A percentile compares a stretch with the other conserved stretches of the same genome.
These are phyloP conservation scores for Taphrina populina DNA, from an alignment of 1,139 yeast species.

Conservation along the genomic window DNA sequence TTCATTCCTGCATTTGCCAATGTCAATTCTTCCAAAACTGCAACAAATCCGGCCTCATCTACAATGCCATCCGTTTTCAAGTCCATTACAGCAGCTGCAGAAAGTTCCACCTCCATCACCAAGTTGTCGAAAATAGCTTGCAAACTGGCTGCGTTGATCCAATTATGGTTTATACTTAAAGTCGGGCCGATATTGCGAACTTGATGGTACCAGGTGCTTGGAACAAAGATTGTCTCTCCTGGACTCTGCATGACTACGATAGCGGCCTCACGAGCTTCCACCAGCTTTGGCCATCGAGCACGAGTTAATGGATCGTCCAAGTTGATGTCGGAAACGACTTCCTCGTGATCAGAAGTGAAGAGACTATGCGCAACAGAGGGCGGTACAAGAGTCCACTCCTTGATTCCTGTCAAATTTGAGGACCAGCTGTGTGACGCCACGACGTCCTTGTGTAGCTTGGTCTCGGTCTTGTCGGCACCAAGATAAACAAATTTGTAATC, in stretches of 20 bases:
- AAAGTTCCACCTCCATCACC: slow-evolving; percentile 13
- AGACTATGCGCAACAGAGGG: slow-evolving; percentile 8
- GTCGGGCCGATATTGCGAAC: slow-evolving; percentile 32
- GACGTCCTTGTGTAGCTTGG: slow-evolving; percentile 35
- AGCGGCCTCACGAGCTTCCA: slow-evolving; percentile 12
- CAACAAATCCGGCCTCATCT: slow-evolving; percentile 9
- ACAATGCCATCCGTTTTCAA: slow-evolving; percentile 16
- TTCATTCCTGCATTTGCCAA: slow-evolving; percentile 30
- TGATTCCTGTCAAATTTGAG: slow-evolving; percentile 32
- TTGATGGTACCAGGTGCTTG: slow-evolving; percentile 35
- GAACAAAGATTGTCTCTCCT: slow-evolving; percentile 37
- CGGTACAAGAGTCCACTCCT: slow-evolving; percentile 34
- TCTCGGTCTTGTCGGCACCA: slow-evolving; percentile 27
- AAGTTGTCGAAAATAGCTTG: slow-evolving; percentile 14
- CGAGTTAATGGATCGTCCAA: slow-evolving; percentile 1
- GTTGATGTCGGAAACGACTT: slow-evolving; percentile 11
- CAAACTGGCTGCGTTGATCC: slow-evolving; percentile 34
- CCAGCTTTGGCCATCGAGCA: slow-evolving; percentile 11
- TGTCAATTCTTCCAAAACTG: slow-evolving; percentile 22
- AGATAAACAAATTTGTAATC: slow-evolving; percentile 34
- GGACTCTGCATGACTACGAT: slow-evolving; percentile 25
- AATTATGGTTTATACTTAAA: slow-evolving; percentile 35
- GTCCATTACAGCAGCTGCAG: slow-evolving; percentile 18
- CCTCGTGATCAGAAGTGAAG: slow-evolving; percentile 12
- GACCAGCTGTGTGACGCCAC: slow-evolving; percentile 33